phyloP scores from a whole-genome alignment of 208 protist genomes.

The Acanthamoeba royreba region DNA sequence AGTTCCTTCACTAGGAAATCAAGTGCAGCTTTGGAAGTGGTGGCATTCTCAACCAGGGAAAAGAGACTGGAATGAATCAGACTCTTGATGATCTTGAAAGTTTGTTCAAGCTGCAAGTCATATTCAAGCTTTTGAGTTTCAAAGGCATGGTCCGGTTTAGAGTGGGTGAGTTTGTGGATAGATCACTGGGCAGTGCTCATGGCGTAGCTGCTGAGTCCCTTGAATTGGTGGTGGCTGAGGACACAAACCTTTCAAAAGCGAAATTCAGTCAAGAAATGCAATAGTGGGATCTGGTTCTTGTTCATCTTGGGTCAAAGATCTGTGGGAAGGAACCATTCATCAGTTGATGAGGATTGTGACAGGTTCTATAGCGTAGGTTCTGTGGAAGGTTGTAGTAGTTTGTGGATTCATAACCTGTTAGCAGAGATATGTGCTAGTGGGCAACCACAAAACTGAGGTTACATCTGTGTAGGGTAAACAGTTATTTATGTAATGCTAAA shows the following conservation, averaged over 20 bases:
- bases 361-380: neutral
- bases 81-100: neutral
- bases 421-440: neutral
- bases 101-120: neutral
- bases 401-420: neutral
- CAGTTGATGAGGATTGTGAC: neutral
- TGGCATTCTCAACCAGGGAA: neutral
- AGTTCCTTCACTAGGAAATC: neutral
- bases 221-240: neutral
- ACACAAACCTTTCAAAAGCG: neutral
- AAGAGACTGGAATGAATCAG: neutral
- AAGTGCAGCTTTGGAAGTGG: neutral
- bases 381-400: neutral
- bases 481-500: too few relatives aligned
- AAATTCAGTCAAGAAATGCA: neutral
- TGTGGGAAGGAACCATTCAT: too few relatives aligned
- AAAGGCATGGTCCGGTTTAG: neutral
- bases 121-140: neutral
- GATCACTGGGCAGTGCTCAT: neutral
- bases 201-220: neutral
- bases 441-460: too few relatives aligned
- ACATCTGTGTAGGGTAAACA: too few relatives aligned
- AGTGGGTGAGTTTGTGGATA: neutral
- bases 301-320: neutral
- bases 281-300: neutral